Evolutionary conservation across 2,329 filamentous ascomycete genomes (phyloP).

Genomic region (Xylariaceae sp.): DNA sequence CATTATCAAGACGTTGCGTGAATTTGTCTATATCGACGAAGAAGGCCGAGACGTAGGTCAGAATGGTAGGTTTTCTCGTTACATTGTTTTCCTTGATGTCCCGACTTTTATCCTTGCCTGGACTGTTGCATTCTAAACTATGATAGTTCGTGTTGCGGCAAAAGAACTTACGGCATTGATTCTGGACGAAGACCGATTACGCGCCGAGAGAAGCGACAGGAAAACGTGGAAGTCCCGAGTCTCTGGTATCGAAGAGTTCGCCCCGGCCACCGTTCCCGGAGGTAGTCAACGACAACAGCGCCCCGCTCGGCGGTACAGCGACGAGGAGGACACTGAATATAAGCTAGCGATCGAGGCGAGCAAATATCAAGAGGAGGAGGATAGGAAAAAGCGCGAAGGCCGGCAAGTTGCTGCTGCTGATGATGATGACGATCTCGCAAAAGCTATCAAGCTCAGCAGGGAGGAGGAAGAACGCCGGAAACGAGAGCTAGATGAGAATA

Average conservation of each 20-base stretch:
- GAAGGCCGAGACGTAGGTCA: conserved; percentile 93
- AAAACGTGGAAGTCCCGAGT: conserved; percentile 97
- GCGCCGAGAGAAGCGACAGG: conserved; percentile 83
- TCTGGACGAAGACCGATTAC: conserved; percentile 86
- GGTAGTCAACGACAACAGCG: conserved; percentile 42
- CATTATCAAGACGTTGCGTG: conserved; percentile 96
- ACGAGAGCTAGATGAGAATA: conserved; percentile 80
- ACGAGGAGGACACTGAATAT: conserved; percentile 89
- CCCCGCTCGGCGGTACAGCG: conserved; percentile 48
- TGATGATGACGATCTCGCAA: conserved; percentile 88
- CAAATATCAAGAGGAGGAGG: conserved; percentile 91
- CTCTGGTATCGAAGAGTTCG: conserved; percentile 83
- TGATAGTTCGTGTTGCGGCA: conserved; percentile 82
- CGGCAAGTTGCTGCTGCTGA: conserved; percentile 51
- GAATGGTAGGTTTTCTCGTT: conserved; percentile 64
- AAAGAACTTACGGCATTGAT: conserved; percentile 93
- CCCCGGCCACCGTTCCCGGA: conserved; percentile 25
- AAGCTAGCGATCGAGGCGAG: conserved; percentile 88
- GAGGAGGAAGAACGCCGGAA: conserved; percentile 89
- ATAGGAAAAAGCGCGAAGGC: conserved; percentile 66
- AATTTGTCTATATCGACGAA: conserved; percentile 95
- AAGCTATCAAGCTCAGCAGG: conserved; percentile 91
- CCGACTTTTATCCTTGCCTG: conserved; percentile 9
- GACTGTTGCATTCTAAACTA: conserved; percentile 30
- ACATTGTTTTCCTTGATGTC: background rate